phyloP scores from a whole-genome alignment of 129 eudicot genomes.

The Arctium minus region DNA sequence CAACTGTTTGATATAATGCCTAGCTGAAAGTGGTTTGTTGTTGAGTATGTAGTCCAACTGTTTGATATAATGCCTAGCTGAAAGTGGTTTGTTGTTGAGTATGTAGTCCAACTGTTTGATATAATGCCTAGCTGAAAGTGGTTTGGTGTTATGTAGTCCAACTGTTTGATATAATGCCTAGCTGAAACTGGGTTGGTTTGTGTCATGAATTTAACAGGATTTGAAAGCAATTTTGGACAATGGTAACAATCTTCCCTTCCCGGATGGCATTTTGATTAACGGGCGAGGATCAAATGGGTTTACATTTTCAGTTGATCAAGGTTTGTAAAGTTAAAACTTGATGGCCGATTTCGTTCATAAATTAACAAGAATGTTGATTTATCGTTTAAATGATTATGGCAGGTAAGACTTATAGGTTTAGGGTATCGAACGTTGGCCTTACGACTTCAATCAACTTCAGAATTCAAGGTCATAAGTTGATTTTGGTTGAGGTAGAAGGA shows the following conservation, averaged over 20 bases:
- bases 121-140: conserved; percentile 13
- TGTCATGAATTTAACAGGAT: conserved; percentile 31
- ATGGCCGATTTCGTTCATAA: not conserved
- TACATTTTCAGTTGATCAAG: conserved; percentile 59
- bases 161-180: conserved; percentile 16
- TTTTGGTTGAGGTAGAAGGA: conserved; percentile 66
- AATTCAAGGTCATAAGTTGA: conserved; percentile 62
- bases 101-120: not conserved
- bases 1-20: conserved; percentile 8
- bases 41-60: not conserved
- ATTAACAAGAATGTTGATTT: not conserved
- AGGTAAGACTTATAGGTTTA: conserved; percentile 63
- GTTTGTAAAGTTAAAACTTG: conserved; percentile 21
- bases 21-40: not conserved
- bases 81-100: not conserved
- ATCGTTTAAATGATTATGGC: conserved; percentile 8
- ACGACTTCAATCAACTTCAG: conserved; percentile 57
- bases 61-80: conserved; percentile 2
- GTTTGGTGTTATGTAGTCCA: not conserved
- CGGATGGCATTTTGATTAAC: conserved; percentile 72
- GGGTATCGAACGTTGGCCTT: conserved; percentile 66
- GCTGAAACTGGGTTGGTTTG: conserved; percentile 5
- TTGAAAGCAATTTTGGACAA: conserved; percentile 54
- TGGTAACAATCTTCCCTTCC: conserved; percentile 63
- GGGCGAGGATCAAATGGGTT: conserved; percentile 55